Evolutionary conservation across 1,284 basidiomycete genomes (phyloP).

Genomic region (Cryptococcus deneoformans): DNA sequence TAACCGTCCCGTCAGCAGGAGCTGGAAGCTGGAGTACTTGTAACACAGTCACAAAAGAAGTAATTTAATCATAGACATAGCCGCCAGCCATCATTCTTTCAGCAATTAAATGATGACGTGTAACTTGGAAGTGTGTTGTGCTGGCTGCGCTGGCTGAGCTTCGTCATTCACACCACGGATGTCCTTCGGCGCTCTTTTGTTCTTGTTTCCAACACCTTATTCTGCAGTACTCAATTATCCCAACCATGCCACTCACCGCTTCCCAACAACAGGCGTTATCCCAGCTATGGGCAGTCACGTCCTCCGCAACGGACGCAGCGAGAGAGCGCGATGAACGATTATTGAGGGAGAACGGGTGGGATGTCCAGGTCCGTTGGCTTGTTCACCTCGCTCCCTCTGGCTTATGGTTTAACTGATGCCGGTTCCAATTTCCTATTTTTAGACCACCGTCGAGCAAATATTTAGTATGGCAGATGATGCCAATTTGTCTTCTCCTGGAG

Average conservation of each 20-base stretch:
- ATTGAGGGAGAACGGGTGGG: slow-evolving; percentile 44
- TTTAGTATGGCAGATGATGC: slow-evolving; percentile 12
- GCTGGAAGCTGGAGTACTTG: too few species aligned
- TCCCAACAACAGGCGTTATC: slow-evolving; percentile 37
- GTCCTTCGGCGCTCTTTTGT: too few species aligned
- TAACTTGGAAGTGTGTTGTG: too few species aligned
- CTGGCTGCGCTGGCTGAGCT: too few species aligned
- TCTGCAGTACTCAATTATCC: too few species aligned
- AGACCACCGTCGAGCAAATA: slow-evolving; percentile 39
- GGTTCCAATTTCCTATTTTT: background rate
- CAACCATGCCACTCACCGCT: slow-evolving; percentile 26
- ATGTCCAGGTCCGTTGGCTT: slow-evolving; percentile 42
- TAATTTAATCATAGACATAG: too few species aligned
- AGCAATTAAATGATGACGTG: too few species aligned
- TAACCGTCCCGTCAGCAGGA: too few species aligned
- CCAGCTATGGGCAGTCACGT: slow-evolving; percentile 46
- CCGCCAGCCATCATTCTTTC: too few species aligned
- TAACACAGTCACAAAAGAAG: too few species aligned
- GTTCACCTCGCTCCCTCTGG: background rate
- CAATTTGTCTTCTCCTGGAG: background rate
- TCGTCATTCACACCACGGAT: too few species aligned
- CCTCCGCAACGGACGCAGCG: slow-evolving; percentile 32
- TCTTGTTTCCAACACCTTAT: too few species aligned
- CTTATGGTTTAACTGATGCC: background rate
- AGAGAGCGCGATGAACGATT: slow-evolving; percentile 42